phyloP scores from a whole-genome alignment of 176 grass and related monocot species.

The Hyparrhenia diplandra region DNA sequence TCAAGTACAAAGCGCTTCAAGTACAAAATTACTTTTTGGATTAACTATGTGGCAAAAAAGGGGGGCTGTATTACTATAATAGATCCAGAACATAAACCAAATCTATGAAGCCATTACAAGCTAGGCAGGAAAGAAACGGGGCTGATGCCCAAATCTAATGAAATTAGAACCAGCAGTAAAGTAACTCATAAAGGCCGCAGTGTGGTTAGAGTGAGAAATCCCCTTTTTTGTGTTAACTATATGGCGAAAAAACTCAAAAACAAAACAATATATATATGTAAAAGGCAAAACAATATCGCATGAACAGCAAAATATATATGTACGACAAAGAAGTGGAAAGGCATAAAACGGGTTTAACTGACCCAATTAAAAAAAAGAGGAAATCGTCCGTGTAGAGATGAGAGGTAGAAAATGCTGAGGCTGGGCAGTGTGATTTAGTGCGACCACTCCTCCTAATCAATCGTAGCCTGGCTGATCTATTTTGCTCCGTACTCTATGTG shows the following conservation, averaged over 20 bases:
- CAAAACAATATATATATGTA: neutral
- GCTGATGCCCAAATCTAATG: neutral
- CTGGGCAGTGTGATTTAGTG: slow-evolving; percentile 1
- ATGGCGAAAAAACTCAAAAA: neutral
- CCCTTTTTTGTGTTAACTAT: neutral
- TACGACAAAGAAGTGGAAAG: no score
- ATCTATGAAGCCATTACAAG: neutral
- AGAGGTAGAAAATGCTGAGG: neutral
- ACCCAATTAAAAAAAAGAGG: neutral
- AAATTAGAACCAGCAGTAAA: neutral
- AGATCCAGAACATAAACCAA: neutral
- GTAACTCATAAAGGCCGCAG: neutral
- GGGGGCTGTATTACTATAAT: neutral
- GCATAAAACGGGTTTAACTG: neutral
- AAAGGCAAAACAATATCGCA: slow-evolving; percentile 41
- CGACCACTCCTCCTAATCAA: neutral
- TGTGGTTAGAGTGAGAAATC: neutral
- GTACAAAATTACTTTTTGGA: neutral
- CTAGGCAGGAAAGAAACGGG: neutral
- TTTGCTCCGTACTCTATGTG: neutral
- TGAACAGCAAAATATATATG: neutral
- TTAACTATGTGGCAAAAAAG: neutral
- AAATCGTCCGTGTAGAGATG: neutral
- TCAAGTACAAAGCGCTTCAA: no score
- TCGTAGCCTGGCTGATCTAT: neutral